Base-by-base conservation (phyloP, 169 alveolate genomes). In the Babesia ovis region DNA sequence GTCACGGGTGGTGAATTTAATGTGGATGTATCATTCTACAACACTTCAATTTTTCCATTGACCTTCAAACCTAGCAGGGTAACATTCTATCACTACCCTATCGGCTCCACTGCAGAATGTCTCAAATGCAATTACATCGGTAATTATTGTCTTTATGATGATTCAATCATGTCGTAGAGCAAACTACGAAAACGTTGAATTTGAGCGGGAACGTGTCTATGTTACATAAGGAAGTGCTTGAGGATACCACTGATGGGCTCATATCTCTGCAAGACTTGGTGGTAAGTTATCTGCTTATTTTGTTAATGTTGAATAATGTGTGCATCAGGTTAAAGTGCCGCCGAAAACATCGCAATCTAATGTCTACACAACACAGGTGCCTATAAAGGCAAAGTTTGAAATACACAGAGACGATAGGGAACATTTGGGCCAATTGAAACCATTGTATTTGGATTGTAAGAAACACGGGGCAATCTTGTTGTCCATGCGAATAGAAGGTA, bases 1-100 rank as follows among this genome's bases (percentile, higher is more conserved):
- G 50, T 84, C 31, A 84, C 89, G n/a, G 93, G 93, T 6, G 82
- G 83, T n/a, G 68, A 68, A 25, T 74, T 88, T 35, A 54, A 68
- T 34, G 58, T 83, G 20, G 45, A 51, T 32, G 27, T 88, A 25
- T 54, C 60, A 6, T 35, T 88, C 35, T 76, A 57, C 32, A 88
- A 88, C 66, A 53, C 71, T 20, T 59, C 93, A 4, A 51, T 84
- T 25, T 77, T 84, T 29, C 85, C 93, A 0, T 46, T 80, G 56
- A 68, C 69, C 18, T 80, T 70, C 50, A 34, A 68, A 23, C 64
- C 91, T n/a, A 61, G 74, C 34, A 66, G 62, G 41, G 85, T 73
- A 23, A 46, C 68, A 22, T 67, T 80, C 46, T 81, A 57, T 46
- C 70, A 83, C 60, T 88, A 79, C 54, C 93, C 93, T 14, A 64